These are phyloP conservation scores for Nakaseomyces bracarensis DNA, from an alignment of 1,139 yeast genomes.

Conservation along the genomic window DNA sequence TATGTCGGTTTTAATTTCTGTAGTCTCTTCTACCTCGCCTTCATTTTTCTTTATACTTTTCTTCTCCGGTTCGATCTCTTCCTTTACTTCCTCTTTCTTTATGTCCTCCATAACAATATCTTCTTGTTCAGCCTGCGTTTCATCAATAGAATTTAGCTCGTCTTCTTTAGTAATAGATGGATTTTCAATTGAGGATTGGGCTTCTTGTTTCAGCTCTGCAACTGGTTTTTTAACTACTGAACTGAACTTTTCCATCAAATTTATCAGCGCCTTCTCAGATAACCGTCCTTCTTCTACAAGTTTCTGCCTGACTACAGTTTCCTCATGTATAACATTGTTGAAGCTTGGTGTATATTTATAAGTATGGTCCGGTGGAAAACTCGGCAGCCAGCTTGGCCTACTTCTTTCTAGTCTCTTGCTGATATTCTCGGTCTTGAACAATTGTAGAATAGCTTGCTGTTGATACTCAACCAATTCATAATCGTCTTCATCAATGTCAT, in stretches of 20 bases:
- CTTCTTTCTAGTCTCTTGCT: neutral
- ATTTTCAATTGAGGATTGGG: too few relatives aligned
- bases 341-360: conserved; percentile 68
- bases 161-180: too few relatives aligned
- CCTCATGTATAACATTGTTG: conserved; percentile 58
- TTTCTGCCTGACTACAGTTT: conserved; percentile 58
- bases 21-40: neutral
- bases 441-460: conserved; percentile 9
- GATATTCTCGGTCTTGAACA: conserved; percentile 6
- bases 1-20: neutral
- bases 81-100: neutral
- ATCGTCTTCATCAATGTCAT: conserved; percentile 3
- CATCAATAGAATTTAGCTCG: neutral
- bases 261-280: conserved; percentile 70
- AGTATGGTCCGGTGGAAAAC: conserved; percentile 88
- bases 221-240: neutral
- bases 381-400: conserved; percentile 64
- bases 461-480: conserved; percentile 3
- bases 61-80: neutral
- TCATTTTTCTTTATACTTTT: neutral
- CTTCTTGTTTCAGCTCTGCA: neutral
- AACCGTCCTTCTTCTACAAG: conserved; percentile 72
- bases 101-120: neutral
- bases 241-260: conserved; percentile 31
- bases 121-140: neutral